These are phyloP conservation scores for Helichrysum umbraculigerum DNA, from an alignment of 129 eudicot genomes.

Conservation along the genomic window DNA sequence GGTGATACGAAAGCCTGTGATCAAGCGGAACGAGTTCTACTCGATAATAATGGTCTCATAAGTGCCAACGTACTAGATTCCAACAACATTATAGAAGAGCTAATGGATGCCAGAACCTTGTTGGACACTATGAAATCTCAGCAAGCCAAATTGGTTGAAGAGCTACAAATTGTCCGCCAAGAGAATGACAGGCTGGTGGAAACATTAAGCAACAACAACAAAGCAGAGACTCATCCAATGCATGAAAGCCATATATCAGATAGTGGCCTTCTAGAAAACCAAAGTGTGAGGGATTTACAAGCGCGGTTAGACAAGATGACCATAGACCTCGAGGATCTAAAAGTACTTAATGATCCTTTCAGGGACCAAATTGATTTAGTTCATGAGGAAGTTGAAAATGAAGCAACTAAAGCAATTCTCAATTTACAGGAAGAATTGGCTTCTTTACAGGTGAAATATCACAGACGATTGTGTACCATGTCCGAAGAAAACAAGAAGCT, in stretches of 20 bases:
- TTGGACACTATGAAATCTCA: constrained; percentile 58
- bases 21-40: constrained; percentile 32
- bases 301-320: constrained; percentile 55
- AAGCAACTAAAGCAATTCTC: constrained; percentile 66
- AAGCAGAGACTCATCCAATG: constrained; percentile 24
- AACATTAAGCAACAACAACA: constrained; percentile 40
- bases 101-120: constrained; percentile 46
- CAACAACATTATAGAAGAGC: constrained; percentile 40
- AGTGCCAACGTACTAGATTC: constrained; percentile 23
- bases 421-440: constrained; percentile 71
- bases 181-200: constrained; percentile 53
- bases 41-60: constrained; percentile 30
- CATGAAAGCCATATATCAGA: constrained; percentile 29
- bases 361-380: constrained; percentile 47
- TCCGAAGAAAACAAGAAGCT: constrained; percentile 58
- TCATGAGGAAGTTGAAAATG: constrained; percentile 59
- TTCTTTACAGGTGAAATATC: constrained; percentile 61
- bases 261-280: constrained; percentile 22
- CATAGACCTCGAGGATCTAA: constrained; percentile 54
- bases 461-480: constrained; percentile 44
- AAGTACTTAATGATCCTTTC: constrained; percentile 40
- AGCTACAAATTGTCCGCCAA: constrained; percentile 46
- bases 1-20: constrained; percentile 33
- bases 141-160: constrained; percentile 51
- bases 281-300: constrained; percentile 43